These are phyloP conservation scores for Comarum palustre DNA, from an alignment of 306 rosid species.

Conservation along the genomic window DNA sequence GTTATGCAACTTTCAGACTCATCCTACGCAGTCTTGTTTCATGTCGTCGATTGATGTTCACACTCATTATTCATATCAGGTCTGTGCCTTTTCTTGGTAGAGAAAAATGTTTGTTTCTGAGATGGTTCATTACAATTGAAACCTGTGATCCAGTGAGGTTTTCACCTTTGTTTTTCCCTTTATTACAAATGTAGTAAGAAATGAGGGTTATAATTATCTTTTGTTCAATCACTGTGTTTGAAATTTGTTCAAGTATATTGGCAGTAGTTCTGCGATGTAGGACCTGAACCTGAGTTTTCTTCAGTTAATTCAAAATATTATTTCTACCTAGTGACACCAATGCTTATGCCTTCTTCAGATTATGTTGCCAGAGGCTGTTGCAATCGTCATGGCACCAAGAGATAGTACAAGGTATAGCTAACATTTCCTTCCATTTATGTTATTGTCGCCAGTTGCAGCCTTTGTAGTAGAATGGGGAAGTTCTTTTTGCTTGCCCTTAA, in stretches of 20 bases:
- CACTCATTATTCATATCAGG: conserved; percentile 99
- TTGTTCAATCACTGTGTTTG: not conserved
- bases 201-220: not conserved
- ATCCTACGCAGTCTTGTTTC: conserved; percentile 98
- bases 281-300: not conserved
- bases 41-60: conserved; percentile 97
- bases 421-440: not conserved
- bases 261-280: not conserved
- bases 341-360: conserved; percentile 47
- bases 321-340: conserved; percentile 3
- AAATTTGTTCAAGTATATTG: not conserved
- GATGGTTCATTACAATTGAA: not conserved
- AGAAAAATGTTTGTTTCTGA: not conserved
- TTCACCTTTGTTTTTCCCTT: not conserved
- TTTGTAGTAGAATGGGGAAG: not conserved
- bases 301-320: not conserved
- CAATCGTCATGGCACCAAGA: conserved; percentile 94
- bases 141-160: not conserved
- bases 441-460: not conserved
- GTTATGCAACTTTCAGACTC: conserved; percentile 57
- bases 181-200: not conserved
- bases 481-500: not conserved
- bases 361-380: conserved; percentile 96
- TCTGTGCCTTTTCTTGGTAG: conserved; percentile 23
- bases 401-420: conserved; percentile 65